Conservation (phyloP, 345 rosid species). For the Abelmoschus esculentus region DNA sequence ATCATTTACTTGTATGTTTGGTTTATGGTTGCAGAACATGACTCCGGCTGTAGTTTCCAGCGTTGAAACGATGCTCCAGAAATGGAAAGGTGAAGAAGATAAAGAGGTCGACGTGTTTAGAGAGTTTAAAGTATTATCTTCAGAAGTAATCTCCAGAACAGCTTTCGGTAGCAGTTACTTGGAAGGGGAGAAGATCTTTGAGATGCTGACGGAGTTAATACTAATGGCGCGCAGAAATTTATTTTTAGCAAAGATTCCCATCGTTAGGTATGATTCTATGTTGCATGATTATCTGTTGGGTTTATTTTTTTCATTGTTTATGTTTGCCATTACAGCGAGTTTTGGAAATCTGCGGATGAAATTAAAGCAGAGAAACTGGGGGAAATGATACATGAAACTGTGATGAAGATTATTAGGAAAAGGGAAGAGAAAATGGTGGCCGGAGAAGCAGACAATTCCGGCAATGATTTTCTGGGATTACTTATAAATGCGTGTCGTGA, state of each 20-base stretch:
- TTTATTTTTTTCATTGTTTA: not conserved
- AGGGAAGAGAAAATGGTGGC: not conserved
- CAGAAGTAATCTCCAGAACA: not conserved
- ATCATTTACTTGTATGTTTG: no score
- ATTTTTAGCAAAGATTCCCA: not conserved
- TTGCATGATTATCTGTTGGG: no score
- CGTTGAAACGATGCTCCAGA: not conserved
- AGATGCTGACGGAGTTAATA: not conserved
- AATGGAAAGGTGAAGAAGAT: not conserved
- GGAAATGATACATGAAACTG: not conserved
- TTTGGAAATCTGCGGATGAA: not conserved
- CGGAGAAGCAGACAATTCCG: not conserved
- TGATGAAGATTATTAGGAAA: not conserved
- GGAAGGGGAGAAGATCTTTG: not conserved
- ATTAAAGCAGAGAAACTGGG: not conserved
- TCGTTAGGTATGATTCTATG: not conserved
- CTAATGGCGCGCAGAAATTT: not conserved
- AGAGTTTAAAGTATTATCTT: not conserved
- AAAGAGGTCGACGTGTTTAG: not conserved
- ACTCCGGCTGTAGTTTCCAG: not conserved
- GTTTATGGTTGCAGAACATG: no score
- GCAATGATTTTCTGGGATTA: not conserved
- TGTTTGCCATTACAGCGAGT: not conserved
- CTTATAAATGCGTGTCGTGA: not conserved
- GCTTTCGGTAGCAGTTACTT: not conserved